Evolutionary conservation across 2,329 filamentous ascomycete genomes (phyloP), one percentile per base, ranked within the genome.

Genomic region (Graphiopsis chlorocephala): DNA sequence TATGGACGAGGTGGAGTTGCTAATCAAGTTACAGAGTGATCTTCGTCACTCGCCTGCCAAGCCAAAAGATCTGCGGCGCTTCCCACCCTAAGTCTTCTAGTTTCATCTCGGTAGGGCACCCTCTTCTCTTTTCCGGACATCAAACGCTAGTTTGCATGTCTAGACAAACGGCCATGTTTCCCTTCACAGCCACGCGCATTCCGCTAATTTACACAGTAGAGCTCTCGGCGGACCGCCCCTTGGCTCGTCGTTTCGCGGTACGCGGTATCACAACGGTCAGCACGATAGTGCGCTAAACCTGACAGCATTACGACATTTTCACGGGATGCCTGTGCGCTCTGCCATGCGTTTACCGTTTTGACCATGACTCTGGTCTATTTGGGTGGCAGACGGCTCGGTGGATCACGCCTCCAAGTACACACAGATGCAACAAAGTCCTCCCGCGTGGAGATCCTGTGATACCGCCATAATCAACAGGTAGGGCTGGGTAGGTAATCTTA

Each of bases 61-160:
- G 53, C 29, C 53, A 45, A n/a, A n/a, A 53, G 53, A 56, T 56
- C 53, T 25, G 31, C 53, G 31, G 26, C 17, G 11, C 47, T 26
- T 26, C 3, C 14, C 6, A 23, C 12, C 23, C 47, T 28, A 20
- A 35, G 6, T 60, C 57, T 42, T 20, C 59, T 52, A 52, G 59
- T 61, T 61, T 61, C 59, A 61, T 52, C 59, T 61, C 59, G 29
- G 59, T 53, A 61, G 59, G 59, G 59, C 59, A 52, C 23, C 14
- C n/a, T 29, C 14, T 29, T 20, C 50, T 53, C 50, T 28, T 53
- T 29, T 12, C 12, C 50, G 15, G 10, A 48, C 38, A 29, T 59
- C 56, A 59, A 59, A 59, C 56, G 26, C 26, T 59, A 59, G 56
- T 26, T 38, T 20, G 26, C 28, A 14, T 38, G 56, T 38, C 38